Evolutionary conservation across 106 monocot species (phyloP).

Genomic region (Platanthera guangdongensis): DNA sequence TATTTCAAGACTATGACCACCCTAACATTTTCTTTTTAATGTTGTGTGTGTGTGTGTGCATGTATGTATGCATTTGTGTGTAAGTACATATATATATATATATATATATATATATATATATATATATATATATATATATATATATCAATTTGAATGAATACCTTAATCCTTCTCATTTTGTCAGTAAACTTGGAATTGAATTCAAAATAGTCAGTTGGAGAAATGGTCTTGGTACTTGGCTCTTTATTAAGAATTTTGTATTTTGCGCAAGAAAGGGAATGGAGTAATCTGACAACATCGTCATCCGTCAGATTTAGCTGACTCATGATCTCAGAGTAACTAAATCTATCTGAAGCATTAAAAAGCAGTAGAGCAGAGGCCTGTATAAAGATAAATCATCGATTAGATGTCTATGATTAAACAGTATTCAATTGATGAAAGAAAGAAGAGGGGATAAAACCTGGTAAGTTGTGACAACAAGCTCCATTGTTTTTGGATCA

Average conservation of each 20-base stretch:
- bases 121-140: too few relatives aligned
- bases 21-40: too few relatives aligned
- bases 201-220: constrained; percentile 60
- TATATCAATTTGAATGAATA: constrained; percentile 16
- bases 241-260: constrained; percentile 88
- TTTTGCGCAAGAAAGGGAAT: constrained; percentile 84
- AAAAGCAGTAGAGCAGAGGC: constrained; percentile 68
- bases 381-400: constrained; percentile 19
- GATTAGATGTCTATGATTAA: neutral
- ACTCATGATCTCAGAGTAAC: constrained; percentile 72
- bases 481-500: constrained; percentile 65
- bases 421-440: neutral
- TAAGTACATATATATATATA: too few relatives aligned
- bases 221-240: constrained; percentile 62
- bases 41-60: too few relatives aligned
- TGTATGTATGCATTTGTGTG: too few relatives aligned
- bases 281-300: constrained; percentile 75
- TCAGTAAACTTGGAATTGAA: constrained; percentile 94
- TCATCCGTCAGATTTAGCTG: constrained; percentile 69
- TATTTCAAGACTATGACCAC: too few relatives aligned
- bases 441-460: neutral
- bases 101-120: too few relatives aligned
- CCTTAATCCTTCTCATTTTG: constrained; percentile 86
- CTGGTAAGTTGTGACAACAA: constrained; percentile 66
- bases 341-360: constrained; percentile 66